Evolutionary conservation across 2,329 filamentous ascomycete genomes (phyloP), one percentile per base, ranked within the genome.

Genomic region (Fusarium sarcochroum): DNA sequence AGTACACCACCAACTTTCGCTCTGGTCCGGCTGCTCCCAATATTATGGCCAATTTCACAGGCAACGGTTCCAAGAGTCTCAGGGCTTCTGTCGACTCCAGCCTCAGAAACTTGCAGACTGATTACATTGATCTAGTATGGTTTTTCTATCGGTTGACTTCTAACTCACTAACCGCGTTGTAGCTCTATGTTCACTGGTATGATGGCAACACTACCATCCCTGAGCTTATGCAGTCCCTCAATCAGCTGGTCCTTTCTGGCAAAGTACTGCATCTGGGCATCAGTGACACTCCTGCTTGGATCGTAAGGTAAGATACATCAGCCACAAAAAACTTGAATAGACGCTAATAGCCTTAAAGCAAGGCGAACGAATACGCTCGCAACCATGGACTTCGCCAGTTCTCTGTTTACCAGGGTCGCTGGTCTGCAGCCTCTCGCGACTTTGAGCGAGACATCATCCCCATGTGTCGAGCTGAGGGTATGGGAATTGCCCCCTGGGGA

Each of bases 341-440:
- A 4, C 15, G 17, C 70, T 71, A 6, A 73, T 11, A 58, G 48
- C 49, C 6, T 51, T 21, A 15, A 27, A 85, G 83, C 73, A 89
- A 89, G 73, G 87, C 87, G 17, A 91, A 91, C 54, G 85, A 89
- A 74, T 90, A 93, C 73, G 92, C 92, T 8, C 86, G 89, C 41
- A 85, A 87, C 66, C 87, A 93, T 66, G 90, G 89, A n/a, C 83
- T 93, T 27, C 87, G 88, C 2, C 89, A 86, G 38, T 94, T 94
- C 80, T 86, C 82, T 35, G 77, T 82, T n/a, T 83, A 83, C 38
- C 81, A 83, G 37, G 81, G 81, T 15, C 73, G 76, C 7, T 83
- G 80, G 80, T 81, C 79, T 7, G 80, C 80, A 4, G 75, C 76
- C 7, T 72, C 58, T 7, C 78, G 81, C 2, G 80, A 82, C 21